Percentiles rank a stretch among this genome's conserved stretches.
phyloP scores from a whole-genome alignment of 352 stramenopile species.

The Elongisporangium anandrum region DNA sequence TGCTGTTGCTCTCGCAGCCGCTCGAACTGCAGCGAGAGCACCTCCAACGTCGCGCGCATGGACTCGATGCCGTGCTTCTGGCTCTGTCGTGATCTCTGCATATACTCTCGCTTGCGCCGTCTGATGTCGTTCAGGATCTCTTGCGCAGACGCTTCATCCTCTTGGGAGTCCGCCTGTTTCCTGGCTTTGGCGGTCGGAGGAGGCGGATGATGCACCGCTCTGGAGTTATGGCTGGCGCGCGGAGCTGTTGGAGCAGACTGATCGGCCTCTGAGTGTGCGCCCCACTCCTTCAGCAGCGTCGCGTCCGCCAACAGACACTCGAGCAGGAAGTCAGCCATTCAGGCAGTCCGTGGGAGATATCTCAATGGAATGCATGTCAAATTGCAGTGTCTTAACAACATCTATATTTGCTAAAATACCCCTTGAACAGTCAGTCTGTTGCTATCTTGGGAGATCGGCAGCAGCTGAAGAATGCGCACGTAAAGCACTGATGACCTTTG shows the following conservation, averaged over 20 bases:
- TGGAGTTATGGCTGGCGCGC: background rate
- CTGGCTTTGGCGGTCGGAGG: background rate
- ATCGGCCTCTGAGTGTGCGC: no score
- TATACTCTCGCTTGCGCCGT: constrained; percentile 41
- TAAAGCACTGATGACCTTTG: no score
- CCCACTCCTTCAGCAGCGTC: background rate
- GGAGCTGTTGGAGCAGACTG: background rate
- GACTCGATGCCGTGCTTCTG: constrained; percentile 39
- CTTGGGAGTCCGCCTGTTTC: background rate
- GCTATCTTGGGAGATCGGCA: no score
- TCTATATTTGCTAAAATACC: no score
- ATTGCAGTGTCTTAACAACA: no score
- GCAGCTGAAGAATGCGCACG: no score
- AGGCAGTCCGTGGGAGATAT: background rate
- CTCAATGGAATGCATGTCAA: no score
- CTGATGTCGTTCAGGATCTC: background rate
- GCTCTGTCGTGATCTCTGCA: constrained; percentile 34
- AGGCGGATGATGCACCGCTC: background rate
- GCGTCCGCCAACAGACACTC: background rate
- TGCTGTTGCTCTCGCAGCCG: constrained; percentile 30
- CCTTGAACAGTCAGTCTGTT: no score
- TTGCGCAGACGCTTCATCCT: background rate
- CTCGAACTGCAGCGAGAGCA: constrained; percentile 40
- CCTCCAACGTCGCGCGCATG: constrained; percentile 39
- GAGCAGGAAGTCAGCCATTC: background rate